Percentiles rank a stretch among this genome's conserved stretches.
These are phyloP conservation scores for Paecilomyces dactylethromorphus DNA, from an alignment of 2,329 filamentous ascomycete genomes.

Conservation along the genomic window DNA sequence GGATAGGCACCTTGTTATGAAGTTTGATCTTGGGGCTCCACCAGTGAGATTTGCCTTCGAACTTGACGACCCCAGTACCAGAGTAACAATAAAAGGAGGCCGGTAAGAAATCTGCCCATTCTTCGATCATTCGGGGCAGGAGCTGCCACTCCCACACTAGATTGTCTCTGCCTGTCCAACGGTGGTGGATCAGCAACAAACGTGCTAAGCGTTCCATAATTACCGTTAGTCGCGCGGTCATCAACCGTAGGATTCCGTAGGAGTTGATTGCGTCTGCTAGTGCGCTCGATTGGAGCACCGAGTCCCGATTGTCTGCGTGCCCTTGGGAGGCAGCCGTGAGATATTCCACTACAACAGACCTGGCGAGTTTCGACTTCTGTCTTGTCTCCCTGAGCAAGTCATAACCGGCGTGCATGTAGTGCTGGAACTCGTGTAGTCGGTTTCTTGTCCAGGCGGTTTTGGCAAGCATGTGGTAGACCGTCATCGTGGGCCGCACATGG, in stretches of 20 bases:
- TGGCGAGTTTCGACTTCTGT: slow-evolving; percentile 17
- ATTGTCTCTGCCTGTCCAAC: slow-evolving; percentile 12
- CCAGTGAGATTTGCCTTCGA: slow-evolving; percentile 22
- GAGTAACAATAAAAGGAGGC: slow-evolving; percentile 30
- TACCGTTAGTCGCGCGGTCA: slow-evolving; percentile 21
- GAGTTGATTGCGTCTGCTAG: slow-evolving; percentile 23
- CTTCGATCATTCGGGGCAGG: slow-evolving; percentile 40
- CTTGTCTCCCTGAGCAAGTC: slow-evolving; percentile 21
- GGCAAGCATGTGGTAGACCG: slow-evolving; percentile 42
- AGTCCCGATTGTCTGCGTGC: neutral
- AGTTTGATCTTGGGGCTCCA: slow-evolving; percentile 8
- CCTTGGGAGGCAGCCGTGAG: slow-evolving; percentile 8
- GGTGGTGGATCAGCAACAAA: slow-evolving; percentile 13
- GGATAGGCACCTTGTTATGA: slow-evolving; percentile 15
- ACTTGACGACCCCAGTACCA: slow-evolving; percentile 32
- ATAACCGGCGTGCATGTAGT: slow-evolving; percentile 23
- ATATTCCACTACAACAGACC: slow-evolving; percentile 16
- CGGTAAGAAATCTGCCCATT: slow-evolving; percentile 44
- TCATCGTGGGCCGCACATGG: slow-evolving; percentile 50
- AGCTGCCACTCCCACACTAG: slow-evolving; percentile 24
- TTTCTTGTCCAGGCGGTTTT: slow-evolving; percentile 18
- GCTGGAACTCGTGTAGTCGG: slow-evolving; percentile 15
- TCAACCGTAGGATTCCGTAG: slow-evolving; percentile 26
- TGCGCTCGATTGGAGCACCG: slow-evolving; percentile 14
- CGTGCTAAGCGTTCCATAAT: slow-evolving; percentile 16